Evolutionary conservation across 2,329 filamentous ascomycete species (phyloP).

Genomic region (Pyricularia sp.): DNA sequence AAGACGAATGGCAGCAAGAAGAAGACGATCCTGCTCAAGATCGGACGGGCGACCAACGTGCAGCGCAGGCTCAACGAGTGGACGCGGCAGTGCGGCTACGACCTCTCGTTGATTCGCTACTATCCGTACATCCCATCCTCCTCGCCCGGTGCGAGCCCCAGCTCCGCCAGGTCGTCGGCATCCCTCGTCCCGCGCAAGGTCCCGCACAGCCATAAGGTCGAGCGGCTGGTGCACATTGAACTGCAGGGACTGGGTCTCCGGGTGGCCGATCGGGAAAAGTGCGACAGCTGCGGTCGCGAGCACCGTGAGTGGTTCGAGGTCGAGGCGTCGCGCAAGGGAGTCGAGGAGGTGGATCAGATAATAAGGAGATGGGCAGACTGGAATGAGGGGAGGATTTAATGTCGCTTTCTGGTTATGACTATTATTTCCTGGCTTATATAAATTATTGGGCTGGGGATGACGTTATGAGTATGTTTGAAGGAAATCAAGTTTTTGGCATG

Average conservation of each 20-base stretch:
- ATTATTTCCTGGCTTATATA: background rate
- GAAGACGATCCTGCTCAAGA: conserved; percentile 60
- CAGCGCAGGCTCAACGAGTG: conserved; percentile 87
- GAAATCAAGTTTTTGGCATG: background rate
- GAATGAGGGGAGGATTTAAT: conserved; percentile 43
- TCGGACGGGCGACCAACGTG: conserved; percentile 68
- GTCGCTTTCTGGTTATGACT: background rate
- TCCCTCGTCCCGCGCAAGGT: conserved; percentile 53
- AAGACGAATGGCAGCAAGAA: conserved; percentile 16
- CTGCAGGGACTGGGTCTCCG: conserved; percentile 54
- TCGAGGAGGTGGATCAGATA: conserved; percentile 57
- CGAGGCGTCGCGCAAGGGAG: conserved; percentile 59
- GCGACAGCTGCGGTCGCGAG: conserved; percentile 69
- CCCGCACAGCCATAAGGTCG: conserved; percentile 78
- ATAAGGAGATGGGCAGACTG: conserved; percentile 76
- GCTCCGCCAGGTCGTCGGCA: background rate
- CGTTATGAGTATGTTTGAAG: background rate
- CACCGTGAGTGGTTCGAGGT: conserved; percentile 97
- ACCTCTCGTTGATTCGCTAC: conserved; percentile 78
- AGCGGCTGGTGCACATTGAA: conserved; percentile 85
- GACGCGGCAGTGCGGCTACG: conserved; percentile 86
- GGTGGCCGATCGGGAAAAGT: conserved; percentile 45
- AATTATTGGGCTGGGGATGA: background rate
- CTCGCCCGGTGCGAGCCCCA: conserved; percentile 8
- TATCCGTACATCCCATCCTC: conserved; percentile 67